Conservation (phyloP, 345 rosid species). For the Gossypium anomalum region DNA sequence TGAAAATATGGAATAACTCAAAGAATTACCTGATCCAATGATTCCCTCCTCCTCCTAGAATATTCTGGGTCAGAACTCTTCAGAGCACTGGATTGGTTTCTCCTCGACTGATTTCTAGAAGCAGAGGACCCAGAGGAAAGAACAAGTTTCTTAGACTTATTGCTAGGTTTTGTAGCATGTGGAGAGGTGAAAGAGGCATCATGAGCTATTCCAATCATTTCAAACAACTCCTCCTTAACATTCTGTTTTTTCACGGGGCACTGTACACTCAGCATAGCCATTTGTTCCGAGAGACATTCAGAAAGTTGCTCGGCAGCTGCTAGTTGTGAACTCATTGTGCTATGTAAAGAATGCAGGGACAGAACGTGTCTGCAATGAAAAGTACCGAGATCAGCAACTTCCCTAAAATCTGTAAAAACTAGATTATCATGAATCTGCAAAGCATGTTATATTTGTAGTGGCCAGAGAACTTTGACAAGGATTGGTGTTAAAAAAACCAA, state of each 20-base stretch:
- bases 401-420: constrained; percentile 2
- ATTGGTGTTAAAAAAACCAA: background rate
- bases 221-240: constrained; percentile 77
- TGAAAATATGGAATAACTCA: background rate
- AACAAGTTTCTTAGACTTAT: constrained; percentile 39
- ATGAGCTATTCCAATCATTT: constrained; percentile 75
- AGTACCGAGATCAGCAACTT: constrained; percentile 15
- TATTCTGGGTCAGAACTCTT: constrained; percentile 70
- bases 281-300: constrained; percentile 77
- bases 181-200: constrained; percentile 82
- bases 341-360: constrained; percentile 66
- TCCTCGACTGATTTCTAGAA: constrained; percentile 50
- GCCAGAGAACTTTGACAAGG: background rate
- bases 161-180: constrained; percentile 38
- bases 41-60: constrained; percentile 86
- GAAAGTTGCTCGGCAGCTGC: constrained; percentile 89
- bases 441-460: background rate
- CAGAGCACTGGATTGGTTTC: constrained; percentile 48
- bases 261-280: constrained; percentile 63
- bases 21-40: constrained; percentile 64
- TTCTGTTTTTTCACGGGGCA: constrained; percentile 62
- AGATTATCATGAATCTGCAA: constrained; percentile 9
- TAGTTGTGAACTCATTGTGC: constrained; percentile 70
- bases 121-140: constrained; percentile 55
- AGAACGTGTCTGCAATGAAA: constrained; percentile 54